A percentile compares a stretch with the other conserved stretches of the same genome.
Evolutionary conservation across 805 yeast genomes (phyloP).

Genomic region (Wickerhamomyces sydowiorum): DNA sequence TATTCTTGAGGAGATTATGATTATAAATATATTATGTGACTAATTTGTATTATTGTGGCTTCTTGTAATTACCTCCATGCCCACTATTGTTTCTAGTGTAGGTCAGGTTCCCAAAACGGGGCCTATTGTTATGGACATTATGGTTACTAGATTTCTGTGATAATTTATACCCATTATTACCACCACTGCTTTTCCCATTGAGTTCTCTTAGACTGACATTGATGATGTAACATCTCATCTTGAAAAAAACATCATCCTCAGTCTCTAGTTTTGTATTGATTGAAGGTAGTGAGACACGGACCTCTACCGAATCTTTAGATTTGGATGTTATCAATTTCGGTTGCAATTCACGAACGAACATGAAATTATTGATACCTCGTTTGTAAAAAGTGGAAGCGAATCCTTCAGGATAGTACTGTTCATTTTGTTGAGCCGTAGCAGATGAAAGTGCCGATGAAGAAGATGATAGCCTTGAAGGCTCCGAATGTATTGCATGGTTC

Average conservation of each 20-base stretch:
- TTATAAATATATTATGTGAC: no score
- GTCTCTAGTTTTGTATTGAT: constrained; percentile 20
- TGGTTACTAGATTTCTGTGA: not conserved
- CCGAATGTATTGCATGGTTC: not conserved
- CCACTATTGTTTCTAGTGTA: not conserved
- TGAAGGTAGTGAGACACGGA: constrained; percentile 36
- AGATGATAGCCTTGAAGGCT: not conserved
- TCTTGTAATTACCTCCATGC: not conserved
- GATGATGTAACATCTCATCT: constrained; percentile 34
- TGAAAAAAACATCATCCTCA: constrained; percentile 16
- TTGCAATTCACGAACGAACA: constrained; percentile 46
- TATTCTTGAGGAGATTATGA: no score
- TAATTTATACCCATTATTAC: constrained; percentile 6
- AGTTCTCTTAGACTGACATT: constrained; percentile 37
- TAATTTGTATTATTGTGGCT: not conserved
- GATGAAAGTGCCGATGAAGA: not conserved
- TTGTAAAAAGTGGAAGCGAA: constrained; percentile 44
- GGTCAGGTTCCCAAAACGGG: not conserved
- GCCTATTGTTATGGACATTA: not conserved
- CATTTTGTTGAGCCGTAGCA: constrained; percentile 7
- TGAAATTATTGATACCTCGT: constrained; percentile 41
- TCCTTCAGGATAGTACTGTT: constrained; percentile 36
- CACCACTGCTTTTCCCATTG: constrained; percentile 30
- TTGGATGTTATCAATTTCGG: constrained; percentile 38
- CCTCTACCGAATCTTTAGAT: constrained; percentile 32